Percentiles rank a stretch among this genome's conserved stretches.
Conservation (phyloP, 257 asterid genomes). For the Solanum clarkiae region DNA sequence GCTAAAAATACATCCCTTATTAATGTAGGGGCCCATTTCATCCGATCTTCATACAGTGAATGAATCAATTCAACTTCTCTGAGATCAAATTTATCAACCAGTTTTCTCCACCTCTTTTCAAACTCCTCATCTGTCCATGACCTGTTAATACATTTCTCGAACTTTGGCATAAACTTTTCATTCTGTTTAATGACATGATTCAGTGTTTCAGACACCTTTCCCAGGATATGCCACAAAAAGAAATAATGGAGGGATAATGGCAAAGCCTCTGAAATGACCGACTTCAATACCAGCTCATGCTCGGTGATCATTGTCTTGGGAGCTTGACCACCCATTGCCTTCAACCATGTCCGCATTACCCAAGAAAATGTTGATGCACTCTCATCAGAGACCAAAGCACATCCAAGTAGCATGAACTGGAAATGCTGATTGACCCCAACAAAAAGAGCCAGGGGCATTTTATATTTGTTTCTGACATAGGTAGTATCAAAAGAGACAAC, state of each 20-base stretch:
- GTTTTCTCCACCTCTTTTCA: conserved; percentile 72
- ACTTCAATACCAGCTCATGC: conserved; percentile 53
- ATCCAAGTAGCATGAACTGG: conserved; percentile 86
- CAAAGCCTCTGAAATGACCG: conserved; percentile 45
- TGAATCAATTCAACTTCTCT: conserved; percentile 55
- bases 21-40: conserved; percentile 65
- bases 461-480: conserved; percentile 69
- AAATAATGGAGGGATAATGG: conserved; percentile 60
- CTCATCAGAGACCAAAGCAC: conserved; percentile 90
- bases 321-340: conserved; percentile 77
- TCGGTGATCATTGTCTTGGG: conserved; percentile 76
- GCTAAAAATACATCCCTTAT: conserved; percentile 61
- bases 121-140: conserved; percentile 79
- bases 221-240: conserved; percentile 67
- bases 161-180: conserved; percentile 46
- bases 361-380: conserved; percentile 56
- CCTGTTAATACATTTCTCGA: conserved; percentile 63
- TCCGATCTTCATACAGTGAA: conserved; percentile 63
- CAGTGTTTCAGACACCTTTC: conserved; percentile 57
- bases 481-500: conserved; percentile 85
- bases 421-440: conserved; percentile 94
- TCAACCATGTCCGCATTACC: conserved; percentile 84
- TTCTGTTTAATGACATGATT: conserved; percentile 62
- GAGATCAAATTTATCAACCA: conserved; percentile 63
- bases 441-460: conserved; percentile 73